phyloP scores from a whole-genome alignment of 2,329 filamentous ascomycete species.

The Ceratocystis ficicola region DNA sequence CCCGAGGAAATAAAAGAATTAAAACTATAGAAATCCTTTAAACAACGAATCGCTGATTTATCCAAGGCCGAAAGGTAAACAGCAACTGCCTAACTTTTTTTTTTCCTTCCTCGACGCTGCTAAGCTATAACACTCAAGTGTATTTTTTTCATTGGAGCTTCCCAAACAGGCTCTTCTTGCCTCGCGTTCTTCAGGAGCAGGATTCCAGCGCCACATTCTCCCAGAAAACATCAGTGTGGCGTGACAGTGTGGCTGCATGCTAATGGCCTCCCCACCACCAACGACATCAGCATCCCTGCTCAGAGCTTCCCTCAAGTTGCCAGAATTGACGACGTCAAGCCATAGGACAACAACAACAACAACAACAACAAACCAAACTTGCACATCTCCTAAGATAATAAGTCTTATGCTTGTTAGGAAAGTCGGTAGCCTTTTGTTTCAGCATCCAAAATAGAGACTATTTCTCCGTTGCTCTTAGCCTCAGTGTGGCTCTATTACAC shows the following conservation, averaged over 20 bases:
- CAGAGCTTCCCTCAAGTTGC: neutral
- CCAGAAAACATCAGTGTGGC: neutral
- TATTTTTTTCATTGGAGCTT: constrained; percentile 2
- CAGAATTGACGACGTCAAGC: constrained; percentile 8
- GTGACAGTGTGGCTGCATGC: neutral
- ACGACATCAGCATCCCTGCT: neutral
- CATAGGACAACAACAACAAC: neutral
- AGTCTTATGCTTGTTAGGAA: neutral
- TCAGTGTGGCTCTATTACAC: neutral
- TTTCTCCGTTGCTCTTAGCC: neutral
- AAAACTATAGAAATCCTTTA: neutral
- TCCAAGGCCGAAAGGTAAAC: neutral
- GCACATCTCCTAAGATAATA: neutral
- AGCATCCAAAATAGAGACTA: neutral
- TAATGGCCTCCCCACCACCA: neutral
- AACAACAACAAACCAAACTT: neutral
- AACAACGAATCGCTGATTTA: neutral
- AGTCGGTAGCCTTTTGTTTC: neutral
- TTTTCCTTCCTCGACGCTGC: neutral
- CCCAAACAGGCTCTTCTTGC: constrained; percentile 2
- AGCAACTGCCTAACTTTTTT: constrained; percentile 2
- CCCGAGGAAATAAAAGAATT: neutral
- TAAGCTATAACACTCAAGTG: neutral
- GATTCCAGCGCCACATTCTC: constrained; percentile 13
- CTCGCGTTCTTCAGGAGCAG: constrained; percentile 15